A percentile compares a stretch with the other conserved stretches of the same genome.
These are phyloP conservation scores for Lachnellula suecica DNA, from an alignment of 2,329 filamentous ascomycete genomes.

Conservation along the genomic window DNA sequence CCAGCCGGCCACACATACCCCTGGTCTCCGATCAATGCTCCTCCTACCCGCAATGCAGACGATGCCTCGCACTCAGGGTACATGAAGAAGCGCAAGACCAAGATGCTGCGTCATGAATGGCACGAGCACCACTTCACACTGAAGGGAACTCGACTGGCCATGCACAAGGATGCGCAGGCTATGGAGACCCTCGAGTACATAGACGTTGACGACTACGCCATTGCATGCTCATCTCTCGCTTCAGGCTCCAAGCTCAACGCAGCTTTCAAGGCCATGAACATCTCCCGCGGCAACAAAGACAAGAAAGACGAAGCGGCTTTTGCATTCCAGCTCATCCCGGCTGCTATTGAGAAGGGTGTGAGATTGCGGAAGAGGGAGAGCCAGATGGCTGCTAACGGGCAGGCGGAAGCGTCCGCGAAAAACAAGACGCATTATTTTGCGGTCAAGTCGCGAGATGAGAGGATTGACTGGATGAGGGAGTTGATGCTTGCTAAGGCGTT, in stretches of 20 bases:
- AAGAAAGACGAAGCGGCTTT: conserved; percentile 64
- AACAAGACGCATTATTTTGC: conserved; percentile 94
- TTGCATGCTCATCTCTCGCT: conserved; percentile 76
- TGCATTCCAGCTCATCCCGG: conserved; percentile 80
- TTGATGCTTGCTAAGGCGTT: conserved; percentile 87
- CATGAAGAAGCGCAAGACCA: conserved; percentile 92
- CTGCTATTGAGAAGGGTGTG: conserved; percentile 40
- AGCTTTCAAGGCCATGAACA: conserved; percentile 78
- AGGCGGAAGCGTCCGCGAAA: conserved; percentile 46
- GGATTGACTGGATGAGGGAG: conserved; percentile 97
- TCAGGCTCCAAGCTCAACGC: conserved; percentile 77
- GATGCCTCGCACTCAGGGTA: conserved; percentile 75
- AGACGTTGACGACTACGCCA: conserved; percentile 85
- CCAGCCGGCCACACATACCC: conserved; percentile 27
- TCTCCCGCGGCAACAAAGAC: conserved; percentile 54
- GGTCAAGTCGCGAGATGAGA: conserved; percentile 80
- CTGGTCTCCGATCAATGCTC: conserved; percentile 21
- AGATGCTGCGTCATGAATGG: conserved; percentile 90
- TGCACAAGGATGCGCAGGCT: conserved; percentile 66
- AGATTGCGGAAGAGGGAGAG: conserved; percentile 48
- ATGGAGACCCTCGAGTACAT: conserved; percentile 68
- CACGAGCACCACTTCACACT: conserved; percentile 89
- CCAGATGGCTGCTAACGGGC: conserved; percentile 19
- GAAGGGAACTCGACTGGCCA: conserved; percentile 69
- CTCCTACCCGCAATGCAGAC: conserved; percentile 33